phyloP scores from a whole-genome alignment of 345 rosid species.

The Brassica rapa region DNA sequence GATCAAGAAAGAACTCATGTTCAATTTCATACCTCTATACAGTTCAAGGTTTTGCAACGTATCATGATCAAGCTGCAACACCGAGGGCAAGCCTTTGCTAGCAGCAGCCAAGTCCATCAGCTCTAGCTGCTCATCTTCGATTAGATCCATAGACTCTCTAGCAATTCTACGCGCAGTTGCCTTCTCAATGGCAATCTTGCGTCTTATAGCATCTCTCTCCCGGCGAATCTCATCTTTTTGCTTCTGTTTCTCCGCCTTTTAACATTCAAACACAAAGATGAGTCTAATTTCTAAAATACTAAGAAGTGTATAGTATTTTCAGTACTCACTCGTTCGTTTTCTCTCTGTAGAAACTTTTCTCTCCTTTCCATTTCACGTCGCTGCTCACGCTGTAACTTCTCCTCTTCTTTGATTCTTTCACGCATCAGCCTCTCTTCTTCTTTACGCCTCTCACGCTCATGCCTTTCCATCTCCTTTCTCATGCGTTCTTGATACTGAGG shows the following conservation, averaged over 20 bases:
- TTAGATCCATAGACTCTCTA: slow-evolving; percentile 95
- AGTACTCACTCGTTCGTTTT: slow-evolving; percentile 59
- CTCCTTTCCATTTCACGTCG: slow-evolving; percentile 88
- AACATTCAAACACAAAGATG: slow-evolving; percentile 25
- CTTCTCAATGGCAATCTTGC: slow-evolving; percentile 86
- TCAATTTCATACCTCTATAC: slow-evolving; percentile 64
- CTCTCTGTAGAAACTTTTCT: slow-evolving; percentile 88
- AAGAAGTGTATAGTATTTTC: neutral
- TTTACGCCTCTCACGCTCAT: slow-evolving; percentile 90
- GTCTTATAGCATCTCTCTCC: slow-evolving; percentile 84
- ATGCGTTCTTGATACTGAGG: slow-evolving; percentile 79
- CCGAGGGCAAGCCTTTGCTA: slow-evolving; percentile 71
- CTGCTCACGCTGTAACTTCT: slow-evolving; percentile 81
- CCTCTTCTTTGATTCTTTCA: slow-evolving; percentile 93
- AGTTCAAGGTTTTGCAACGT: slow-evolving; percentile 79
- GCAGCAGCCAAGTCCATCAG: slow-evolving; percentile 93
- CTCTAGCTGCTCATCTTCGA: slow-evolving; percentile 98
- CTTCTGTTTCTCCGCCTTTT: slow-evolving; percentile 87
- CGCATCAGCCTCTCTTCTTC: slow-evolving; percentile 96
- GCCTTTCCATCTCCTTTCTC: slow-evolving; percentile 88
- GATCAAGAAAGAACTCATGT: slow-evolving; percentile 8
- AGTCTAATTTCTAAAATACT: neutral
- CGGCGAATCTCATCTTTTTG: slow-evolving; percentile 88
- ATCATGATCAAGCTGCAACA: slow-evolving; percentile 77
- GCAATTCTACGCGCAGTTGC: slow-evolving; percentile 98